Percentiles rank a stretch among this genome's conserved stretches.
Evolutionary conservation across 495 filamentous ascomycete species (phyloP).

Genomic region (Thermothielavioides terrestris): DNA sequence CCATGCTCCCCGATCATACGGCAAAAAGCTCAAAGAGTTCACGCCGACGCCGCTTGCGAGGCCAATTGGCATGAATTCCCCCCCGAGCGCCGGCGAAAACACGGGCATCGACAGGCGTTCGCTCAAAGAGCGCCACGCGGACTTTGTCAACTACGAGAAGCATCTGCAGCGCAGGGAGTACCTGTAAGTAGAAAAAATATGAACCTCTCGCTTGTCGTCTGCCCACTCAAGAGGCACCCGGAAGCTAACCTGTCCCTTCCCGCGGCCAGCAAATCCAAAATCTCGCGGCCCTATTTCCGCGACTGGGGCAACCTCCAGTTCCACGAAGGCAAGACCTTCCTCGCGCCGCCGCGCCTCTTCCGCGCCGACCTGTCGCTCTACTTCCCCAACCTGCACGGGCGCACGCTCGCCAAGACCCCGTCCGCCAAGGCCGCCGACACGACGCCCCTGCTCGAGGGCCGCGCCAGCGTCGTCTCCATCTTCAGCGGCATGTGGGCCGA

Average conservation of each 20-base stretch:
- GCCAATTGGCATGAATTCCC: constrained; percentile 70
- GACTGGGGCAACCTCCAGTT: constrained; percentile 79
- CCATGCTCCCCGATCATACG: constrained; percentile 44
- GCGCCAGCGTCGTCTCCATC: constrained; percentile 67
- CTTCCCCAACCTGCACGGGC: constrained; percentile 85
- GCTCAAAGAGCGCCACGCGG: constrained; percentile 59
- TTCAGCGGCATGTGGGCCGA: constrained; percentile 81
- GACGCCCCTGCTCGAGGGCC: constrained; percentile 59
- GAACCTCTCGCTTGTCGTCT: too few species aligned
- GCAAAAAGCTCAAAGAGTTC: constrained; percentile 50
- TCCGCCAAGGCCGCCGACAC: constrained; percentile 47
- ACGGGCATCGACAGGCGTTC: constrained; percentile 63
- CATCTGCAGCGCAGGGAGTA: constrained; percentile 63
- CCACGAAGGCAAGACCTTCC: constrained; percentile 81
- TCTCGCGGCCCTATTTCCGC: constrained; percentile 80
- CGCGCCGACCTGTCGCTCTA: constrained; percentile 65
- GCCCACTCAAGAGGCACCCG: neutral
- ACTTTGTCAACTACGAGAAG: constrained; percentile 77
- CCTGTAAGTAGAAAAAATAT: too few species aligned
- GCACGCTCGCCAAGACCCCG: constrained; percentile 50
- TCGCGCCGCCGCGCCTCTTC: constrained; percentile 69
- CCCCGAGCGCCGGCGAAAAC: constrained; percentile 71
- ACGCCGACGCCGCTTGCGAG: constrained; percentile 61
- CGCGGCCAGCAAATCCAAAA: constrained; percentile 41
- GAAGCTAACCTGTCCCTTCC: neutral